phyloP scores from a whole-genome alignment of 2,329 filamentous ascomycete species.

The Penicillium nordicum region DNA sequence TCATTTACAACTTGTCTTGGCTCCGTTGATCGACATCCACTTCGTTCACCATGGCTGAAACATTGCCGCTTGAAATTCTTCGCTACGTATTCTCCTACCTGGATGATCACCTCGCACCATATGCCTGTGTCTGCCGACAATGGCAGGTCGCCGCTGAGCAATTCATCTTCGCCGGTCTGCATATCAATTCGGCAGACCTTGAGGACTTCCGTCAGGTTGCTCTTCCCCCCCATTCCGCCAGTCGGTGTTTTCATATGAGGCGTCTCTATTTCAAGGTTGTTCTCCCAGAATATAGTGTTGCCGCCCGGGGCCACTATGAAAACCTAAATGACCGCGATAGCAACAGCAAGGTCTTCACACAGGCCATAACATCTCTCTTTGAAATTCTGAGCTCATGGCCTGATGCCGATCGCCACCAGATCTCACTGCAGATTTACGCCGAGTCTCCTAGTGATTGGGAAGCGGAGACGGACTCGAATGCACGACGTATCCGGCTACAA shows the following conservation, averaged over 20 bases:
- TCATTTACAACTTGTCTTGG: background rate
- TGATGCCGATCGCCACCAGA: too few relatives aligned
- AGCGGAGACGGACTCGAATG: background rate
- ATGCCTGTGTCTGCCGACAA: background rate
- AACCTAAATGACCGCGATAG: background rate
- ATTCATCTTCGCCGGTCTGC: background rate
- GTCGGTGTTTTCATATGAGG: background rate
- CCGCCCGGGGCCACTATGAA: background rate
- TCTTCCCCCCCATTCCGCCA: background rate
- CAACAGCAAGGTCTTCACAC: background rate
- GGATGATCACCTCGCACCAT: background rate
- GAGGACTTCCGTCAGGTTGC: background rate
- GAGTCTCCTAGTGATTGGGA: background rate
- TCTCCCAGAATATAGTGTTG: background rate
- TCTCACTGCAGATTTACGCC: background rate
- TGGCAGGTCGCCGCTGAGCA: background rate
- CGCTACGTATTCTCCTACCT: background rate
- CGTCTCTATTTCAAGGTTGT: background rate
- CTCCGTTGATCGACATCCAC: background rate
- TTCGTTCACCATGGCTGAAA: background rate
- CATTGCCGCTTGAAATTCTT: background rate
- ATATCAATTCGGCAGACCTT: background rate
- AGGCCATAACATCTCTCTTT: background rate
- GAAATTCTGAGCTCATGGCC: background rate
- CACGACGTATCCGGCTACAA: background rate